Percentiles rank a stretch among this genome's conserved stretches.
phyloP scores from a whole-genome alignment of 768 basidiomycete genomes.

The Panaeolus cyanescens region DNA sequence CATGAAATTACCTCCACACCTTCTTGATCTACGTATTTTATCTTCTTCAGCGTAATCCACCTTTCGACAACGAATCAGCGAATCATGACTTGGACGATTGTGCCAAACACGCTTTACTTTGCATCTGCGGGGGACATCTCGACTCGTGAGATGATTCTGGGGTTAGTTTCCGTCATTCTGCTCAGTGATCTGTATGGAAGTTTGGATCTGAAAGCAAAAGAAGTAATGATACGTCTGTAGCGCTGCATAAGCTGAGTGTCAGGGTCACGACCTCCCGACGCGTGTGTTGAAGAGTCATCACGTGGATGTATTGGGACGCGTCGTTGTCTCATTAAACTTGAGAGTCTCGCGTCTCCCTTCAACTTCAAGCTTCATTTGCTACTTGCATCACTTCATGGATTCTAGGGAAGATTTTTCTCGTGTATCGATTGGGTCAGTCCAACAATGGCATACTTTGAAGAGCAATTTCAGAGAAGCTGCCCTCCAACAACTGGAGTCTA shows the following conservation, averaged over 20 bases:
- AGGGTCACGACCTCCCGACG: neutral
- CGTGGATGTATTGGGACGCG: too few relatives aligned
- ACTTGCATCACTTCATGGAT: too few relatives aligned
- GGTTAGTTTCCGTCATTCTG: constrained; percentile 23
- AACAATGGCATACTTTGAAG: constrained; percentile 68
- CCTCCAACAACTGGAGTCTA: constrained; percentile 39
- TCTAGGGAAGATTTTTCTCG: constrained; percentile 45
- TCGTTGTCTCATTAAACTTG: too few relatives aligned
- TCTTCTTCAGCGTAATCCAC: constrained; percentile 85
- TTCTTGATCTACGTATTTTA: constrained; percentile 77
- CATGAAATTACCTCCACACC: constrained; percentile 62
- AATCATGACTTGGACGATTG: neutral
- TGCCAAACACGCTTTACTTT: constrained; percentile 40
- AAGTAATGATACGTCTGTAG: neutral
- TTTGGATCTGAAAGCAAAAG: neutral
- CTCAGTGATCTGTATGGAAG: neutral
- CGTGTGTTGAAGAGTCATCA: too few relatives aligned
- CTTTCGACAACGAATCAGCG: constrained; percentile 34
- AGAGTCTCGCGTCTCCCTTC: neutral
- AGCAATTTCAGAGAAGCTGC: constrained; percentile 51
- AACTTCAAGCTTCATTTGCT: neutral
- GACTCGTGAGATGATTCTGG: constrained; percentile 54
- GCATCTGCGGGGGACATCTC: constrained; percentile 58
- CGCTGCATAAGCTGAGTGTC: neutral
- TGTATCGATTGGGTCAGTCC: constrained; percentile 63